These are phyloP conservation scores for Talaromyces stipitatus DNA, from an alignment of 495 filamentous ascomycete species.

Conservation along the genomic window DNA sequence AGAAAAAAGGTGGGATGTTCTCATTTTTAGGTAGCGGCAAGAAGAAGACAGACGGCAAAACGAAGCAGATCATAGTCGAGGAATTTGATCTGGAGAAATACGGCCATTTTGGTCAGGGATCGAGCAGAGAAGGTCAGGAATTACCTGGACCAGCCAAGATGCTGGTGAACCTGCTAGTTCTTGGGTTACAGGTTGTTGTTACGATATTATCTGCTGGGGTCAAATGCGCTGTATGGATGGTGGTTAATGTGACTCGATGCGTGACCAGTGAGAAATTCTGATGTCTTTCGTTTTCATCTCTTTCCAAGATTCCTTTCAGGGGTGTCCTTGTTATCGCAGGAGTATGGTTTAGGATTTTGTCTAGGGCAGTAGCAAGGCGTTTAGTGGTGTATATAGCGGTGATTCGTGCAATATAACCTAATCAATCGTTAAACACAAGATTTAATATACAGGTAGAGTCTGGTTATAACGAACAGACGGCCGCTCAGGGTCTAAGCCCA, in stretches of 20 bases:
- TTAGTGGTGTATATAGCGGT: background rate
- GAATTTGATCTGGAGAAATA: slow-evolving; percentile 43
- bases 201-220: slow-evolving; percentile 25
- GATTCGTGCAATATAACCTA: background rate
- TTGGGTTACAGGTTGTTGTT: slow-evolving; percentile 30
- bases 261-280: slow-evolving; percentile 35
- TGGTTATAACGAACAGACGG: too few species aligned
- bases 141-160: slow-evolving; percentile 28
- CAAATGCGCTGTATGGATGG: slow-evolving; percentile 31
- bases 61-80: slow-evolving; percentile 25
- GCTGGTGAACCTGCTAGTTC: slow-evolving; percentile 29
- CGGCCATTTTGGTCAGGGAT: slow-evolving; percentile 26
- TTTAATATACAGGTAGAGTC: too few species aligned
- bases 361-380: background rate
- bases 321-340: background rate
- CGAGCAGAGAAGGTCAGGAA: slow-evolving; percentile 29
- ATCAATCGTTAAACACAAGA: too few species aligned
- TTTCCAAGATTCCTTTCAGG: too few species aligned
- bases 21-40: background rate
- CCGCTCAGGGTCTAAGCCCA: too few species aligned
- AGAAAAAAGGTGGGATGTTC: background rate
- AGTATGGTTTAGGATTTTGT: background rate
- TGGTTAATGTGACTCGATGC: slow-evolving; percentile 29
- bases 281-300: slow-evolving; percentile 1
- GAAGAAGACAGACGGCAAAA: slow-evolving; percentile 8